Evolutionary conservation across 441 rosid genomes (phyloP).

Genomic region (Gossypium aridum): DNA sequence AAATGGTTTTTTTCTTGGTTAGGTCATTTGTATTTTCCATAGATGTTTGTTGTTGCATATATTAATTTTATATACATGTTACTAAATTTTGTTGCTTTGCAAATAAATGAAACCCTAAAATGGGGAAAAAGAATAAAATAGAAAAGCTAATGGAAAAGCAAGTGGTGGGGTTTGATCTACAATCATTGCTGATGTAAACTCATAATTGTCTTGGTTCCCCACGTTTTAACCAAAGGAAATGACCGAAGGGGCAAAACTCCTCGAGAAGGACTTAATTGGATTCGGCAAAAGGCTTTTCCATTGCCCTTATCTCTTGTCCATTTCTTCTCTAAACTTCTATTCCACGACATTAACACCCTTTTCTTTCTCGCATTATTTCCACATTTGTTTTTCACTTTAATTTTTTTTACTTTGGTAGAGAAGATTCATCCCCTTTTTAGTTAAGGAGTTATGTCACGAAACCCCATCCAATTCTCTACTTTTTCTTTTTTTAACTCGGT

Average conservation of each 20-base stretch:
- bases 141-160: background rate
- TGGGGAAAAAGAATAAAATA: background rate
- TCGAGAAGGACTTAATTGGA: background rate
- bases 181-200: conserved; percentile 32
- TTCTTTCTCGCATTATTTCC: background rate
- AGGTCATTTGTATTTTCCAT: background rate
- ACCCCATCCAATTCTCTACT: background rate
- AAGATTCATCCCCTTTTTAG: background rate
- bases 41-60: background rate
- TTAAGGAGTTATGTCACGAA: background rate
- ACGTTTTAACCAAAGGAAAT: conserved; percentile 26
- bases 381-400: background rate
- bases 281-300: background rate
- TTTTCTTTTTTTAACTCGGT: background rate
- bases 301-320: background rate
- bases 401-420: background rate
- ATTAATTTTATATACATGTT: background rate
- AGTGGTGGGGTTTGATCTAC: conserved; percentile 19
- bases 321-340: background rate
- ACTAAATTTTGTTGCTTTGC: background rate
- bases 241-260: background rate
- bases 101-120: background rate
- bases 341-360: background rate
- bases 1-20: background rate
- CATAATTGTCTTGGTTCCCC: conserved; percentile 47